A percentile compares a stretch with the other conserved stretches of the same genome.
Conservation (phyloP, 768 basidiomycete genomes). For the Boletus fagicola region DNA sequence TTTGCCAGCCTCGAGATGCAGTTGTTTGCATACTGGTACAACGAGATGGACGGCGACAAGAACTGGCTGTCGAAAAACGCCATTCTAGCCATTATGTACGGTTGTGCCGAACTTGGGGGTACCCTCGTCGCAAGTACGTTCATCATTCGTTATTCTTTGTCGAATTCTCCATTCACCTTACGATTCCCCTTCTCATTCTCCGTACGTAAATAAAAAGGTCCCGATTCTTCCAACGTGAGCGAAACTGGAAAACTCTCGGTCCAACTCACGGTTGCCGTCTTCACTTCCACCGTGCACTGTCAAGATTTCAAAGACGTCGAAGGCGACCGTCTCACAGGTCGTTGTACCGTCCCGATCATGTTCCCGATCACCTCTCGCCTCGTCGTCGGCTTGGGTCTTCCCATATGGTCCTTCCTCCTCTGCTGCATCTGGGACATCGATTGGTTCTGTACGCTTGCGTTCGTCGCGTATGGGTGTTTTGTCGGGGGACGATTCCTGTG, state of each 20-base stretch:
- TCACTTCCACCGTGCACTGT: constrained; percentile 47
- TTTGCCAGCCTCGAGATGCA: constrained; percentile 36
- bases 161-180: background rate
- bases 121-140: constrained; percentile 38
- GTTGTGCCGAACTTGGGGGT: constrained; percentile 38
- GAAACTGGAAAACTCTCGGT: constrained; percentile 32
- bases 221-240: constrained; percentile 26
- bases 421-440: constrained; percentile 38
- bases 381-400: constrained; percentile 34
- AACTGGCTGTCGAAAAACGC: constrained; percentile 41
- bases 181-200: background rate
- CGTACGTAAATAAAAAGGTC: constrained; percentile 2
- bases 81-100: constrained; percentile 39
- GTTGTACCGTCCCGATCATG: constrained; percentile 45
- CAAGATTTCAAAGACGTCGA: constrained; percentile 48
- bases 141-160: background rate
- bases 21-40: constrained; percentile 36
- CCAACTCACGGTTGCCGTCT: constrained; percentile 37
- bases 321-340: constrained; percentile 39
- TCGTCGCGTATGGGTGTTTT: constrained; percentile 33
- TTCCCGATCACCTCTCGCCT: constrained; percentile 38
- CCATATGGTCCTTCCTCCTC: constrained; percentile 38
- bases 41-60: constrained; percentile 38
- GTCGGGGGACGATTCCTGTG: constrained; percentile 37
- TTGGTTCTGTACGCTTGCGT: constrained; percentile 20